A percentile compares a stretch with the other conserved stretches of the same genome.
Conservation (phyloP, 2,329 filamentous ascomycete species). For the Fusarium sp. region DNA sequence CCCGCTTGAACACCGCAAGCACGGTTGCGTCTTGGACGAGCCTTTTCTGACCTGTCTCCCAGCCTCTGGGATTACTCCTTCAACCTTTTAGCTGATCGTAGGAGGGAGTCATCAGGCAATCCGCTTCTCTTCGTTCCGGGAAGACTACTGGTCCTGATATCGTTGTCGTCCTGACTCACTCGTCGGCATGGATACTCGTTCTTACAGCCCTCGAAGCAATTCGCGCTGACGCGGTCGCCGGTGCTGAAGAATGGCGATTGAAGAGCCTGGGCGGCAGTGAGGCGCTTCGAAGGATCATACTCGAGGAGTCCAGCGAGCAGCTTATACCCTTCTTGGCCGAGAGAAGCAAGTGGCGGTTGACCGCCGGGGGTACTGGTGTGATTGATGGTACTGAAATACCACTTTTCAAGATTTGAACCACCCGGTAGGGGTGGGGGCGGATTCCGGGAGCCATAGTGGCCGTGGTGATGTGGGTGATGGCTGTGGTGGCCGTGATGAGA, state of each 20-base stretch:
- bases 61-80: conserved; percentile 61
- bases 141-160: conserved; percentile 89
- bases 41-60: not conserved
- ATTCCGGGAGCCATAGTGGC: conserved; percentile 56
- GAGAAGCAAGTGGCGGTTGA: conserved; percentile 64
- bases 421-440: conserved; percentile 49
- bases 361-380: conserved; percentile 59
- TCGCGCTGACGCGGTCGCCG: conserved; percentile 78
- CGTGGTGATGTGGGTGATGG: conserved; percentile 61
- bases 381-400: conserved; percentile 80
- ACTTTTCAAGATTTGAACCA: conserved; percentile 76
- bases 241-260: conserved; percentile 89
- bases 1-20: not conserved
- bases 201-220: conserved; percentile 92
- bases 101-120: conserved; percentile 82
- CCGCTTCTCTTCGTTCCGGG: conserved; percentile 93
- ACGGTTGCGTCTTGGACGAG: not conserved
- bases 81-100: conserved; percentile 71
- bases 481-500: conserved; percentile 57
- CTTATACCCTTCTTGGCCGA: conserved; percentile 83
- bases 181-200: conserved; percentile 90
- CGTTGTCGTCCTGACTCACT: conserved; percentile 95
- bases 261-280: conserved; percentile 90
- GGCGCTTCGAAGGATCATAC: conserved; percentile 89
- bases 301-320: conserved; percentile 86